Evolutionary conservation across 805 yeast genomes (phyloP).

Genomic region (Yarrowia sp.): DNA sequence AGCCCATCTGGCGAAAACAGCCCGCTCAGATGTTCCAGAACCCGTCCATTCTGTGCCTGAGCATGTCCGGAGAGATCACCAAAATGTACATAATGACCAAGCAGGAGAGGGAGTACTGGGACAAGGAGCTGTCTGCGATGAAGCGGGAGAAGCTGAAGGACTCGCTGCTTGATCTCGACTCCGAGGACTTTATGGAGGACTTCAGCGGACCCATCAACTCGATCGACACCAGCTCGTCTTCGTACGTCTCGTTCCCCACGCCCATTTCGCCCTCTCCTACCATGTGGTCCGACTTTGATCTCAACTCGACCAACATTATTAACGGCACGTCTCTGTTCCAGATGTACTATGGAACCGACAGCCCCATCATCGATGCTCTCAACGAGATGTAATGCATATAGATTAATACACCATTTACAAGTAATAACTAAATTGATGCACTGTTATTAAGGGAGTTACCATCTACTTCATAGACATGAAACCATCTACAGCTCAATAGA

Average conservation of each 20-base stretch:
- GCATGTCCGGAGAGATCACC: slow-evolving; percentile 16
- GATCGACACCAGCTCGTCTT: background rate
- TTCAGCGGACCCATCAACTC: background rate
- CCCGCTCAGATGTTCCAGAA: background rate
- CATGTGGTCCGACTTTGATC: slow-evolving; percentile 3
- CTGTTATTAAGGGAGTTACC: too few species aligned
- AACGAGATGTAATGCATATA: background rate
- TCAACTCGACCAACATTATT: slow-evolving; percentile 3
- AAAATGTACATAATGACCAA: slow-evolving; percentile 9
- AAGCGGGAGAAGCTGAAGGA: background rate
- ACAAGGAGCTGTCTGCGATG: background rate
- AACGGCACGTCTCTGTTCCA: slow-evolving; percentile 4
- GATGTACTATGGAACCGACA: background rate
- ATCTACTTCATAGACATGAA: too few species aligned
- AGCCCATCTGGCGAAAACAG: slow-evolving; percentile 15
- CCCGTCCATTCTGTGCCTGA: slow-evolving; percentile 1
- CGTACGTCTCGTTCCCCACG: background rate
- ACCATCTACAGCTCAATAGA: too few species aligned
- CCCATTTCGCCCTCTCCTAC: background rate
- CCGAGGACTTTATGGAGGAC: background rate
- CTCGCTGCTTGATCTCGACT: background rate
- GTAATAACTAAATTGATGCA: too few species aligned
- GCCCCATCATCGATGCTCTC: background rate
- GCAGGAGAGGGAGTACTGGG: background rate
- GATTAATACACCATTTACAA: too few species aligned